Percentiles rank a stretch among this genome's conserved stretches.
phyloP scores from a whole-genome alignment of 441 rosid species.

The Biscutella laevigata region DNA sequence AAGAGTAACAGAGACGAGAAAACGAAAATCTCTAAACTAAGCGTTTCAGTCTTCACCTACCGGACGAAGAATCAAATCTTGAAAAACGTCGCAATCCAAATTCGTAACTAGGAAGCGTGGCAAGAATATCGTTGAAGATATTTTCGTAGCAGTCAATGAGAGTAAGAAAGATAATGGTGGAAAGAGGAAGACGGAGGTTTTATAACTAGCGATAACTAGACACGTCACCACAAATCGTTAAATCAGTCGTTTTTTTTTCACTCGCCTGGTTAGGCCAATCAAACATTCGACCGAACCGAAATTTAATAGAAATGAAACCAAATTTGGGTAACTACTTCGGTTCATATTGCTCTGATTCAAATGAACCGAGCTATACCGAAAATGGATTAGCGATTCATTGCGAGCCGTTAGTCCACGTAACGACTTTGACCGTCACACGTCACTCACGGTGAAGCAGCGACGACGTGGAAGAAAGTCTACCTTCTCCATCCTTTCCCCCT shows the following conservation, averaged over 20 bases:
- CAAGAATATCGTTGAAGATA: constrained; percentile 17
- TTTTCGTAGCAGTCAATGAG: constrained; percentile 16
- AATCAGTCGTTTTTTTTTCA: too few species aligned
- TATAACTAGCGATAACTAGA: neutral
- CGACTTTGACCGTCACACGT: constrained; percentile 24
- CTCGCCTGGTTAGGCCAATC: neutral
- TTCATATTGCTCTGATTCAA: neutral
- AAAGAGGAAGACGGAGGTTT: neutral
- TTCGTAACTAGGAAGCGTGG: neutral
- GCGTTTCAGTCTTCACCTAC: neutral
- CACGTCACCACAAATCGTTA: too few species aligned
- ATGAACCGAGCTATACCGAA: neutral
- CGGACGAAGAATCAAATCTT: constrained; percentile 4
- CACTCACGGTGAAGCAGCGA: constrained; percentile 18
- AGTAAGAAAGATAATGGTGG: constrained; percentile 7
- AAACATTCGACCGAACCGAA: neutral
- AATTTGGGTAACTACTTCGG: neutral
- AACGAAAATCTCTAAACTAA: neutral
- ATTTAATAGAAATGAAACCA: neutral
- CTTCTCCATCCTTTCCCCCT: constrained; percentile 9
- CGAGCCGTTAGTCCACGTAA: constrained; percentile 23
- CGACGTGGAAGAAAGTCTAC: constrained; percentile 43
- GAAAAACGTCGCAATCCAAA: neutral
- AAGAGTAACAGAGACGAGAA: neutral
- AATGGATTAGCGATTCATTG: neutral